Conservation (phyloP, 2,329 filamentous ascomycete species). For the Fusarium sacchari region DNA sequence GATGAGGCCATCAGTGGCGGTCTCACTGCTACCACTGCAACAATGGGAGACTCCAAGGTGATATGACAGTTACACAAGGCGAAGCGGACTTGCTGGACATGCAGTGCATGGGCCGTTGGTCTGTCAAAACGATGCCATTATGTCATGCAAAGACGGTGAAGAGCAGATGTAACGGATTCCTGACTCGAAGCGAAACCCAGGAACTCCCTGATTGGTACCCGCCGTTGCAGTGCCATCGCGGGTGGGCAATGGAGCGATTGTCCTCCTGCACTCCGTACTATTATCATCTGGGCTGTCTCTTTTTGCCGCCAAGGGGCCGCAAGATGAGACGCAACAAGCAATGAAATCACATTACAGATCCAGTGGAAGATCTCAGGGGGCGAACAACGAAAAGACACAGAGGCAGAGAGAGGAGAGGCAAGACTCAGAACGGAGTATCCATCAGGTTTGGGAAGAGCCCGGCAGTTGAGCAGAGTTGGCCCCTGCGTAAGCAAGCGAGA, state of each 20-base stretch:
- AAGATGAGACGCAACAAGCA: slow-evolving; percentile 20
- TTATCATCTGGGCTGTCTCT: slow-evolving; percentile 20
- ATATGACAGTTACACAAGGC: slow-evolving; percentile 6
- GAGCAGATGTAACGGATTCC: slow-evolving; percentile 14
- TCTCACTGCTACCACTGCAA: not conserved
- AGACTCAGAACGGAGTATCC: not conserved
- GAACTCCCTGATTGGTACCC: slow-evolving; percentile 23
- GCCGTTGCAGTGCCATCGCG: slow-evolving; percentile 38
- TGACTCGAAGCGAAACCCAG: slow-evolving; percentile 16
- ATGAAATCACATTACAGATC: slow-evolving; percentile 10
- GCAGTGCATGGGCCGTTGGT: not conserved
- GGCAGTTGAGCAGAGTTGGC: slow-evolving; percentile 25
- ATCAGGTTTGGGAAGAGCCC: slow-evolving; percentile 14
- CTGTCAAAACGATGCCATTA: not conserved
- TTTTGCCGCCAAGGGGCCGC: slow-evolving; percentile 27
- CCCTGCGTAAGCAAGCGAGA: slow-evolving; percentile 23
- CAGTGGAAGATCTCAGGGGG: slow-evolving; percentile 29
- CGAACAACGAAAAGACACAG: not conserved
- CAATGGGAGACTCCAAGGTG: not conserved
- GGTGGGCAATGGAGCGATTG: slow-evolving; percentile 36
- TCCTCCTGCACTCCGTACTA: slow-evolving; percentile 2
- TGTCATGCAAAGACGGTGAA: slow-evolving; percentile 31
- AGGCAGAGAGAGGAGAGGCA: not conserved
- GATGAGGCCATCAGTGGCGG: not conserved
- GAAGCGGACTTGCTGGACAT: slow-evolving; percentile 1